Evolutionary conservation across 371 early-diverging fungal genomes (phyloP), one percentile per base, ranked within the genome.

Genomic region (Lichtheimia corymbifera): DNA sequence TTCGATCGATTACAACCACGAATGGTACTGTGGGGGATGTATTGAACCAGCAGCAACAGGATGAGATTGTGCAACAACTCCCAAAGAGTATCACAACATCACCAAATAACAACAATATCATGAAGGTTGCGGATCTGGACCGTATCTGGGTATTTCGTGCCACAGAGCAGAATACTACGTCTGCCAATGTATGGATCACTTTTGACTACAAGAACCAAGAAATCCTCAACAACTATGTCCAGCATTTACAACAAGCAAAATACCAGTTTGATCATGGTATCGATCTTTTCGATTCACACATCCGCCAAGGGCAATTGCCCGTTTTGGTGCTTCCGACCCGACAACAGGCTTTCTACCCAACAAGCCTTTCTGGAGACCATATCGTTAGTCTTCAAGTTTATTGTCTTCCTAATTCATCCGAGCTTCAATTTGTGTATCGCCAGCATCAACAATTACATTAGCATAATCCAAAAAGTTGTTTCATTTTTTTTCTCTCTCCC

Each of bases 161-260:
- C 47, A 63, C 13, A 15, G 62, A 9, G 11, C 49, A 53, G 14
- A 47, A 5, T 22, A 15, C 28, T 22, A 24, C 49, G 20, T 58
- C 47, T n/a, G 24, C 5, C 6, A 54, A 59, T 13, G 66, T 66
- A 18, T 74, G 74, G 74, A 64, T 61, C 4, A 63, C 65, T 2
- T 74, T 74, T 62, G 74, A 74, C 35, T 74, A 63, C 43, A 60
- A 61, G 7, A 74, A 74, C 42, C 74, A 74, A 58, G 27, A 55
- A 13, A 50, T 74, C 7, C 57, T 59, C n/a, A 11, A 50, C 15
- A 42, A 58, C 17, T 24, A 50, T 40, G 20, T 18, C 20, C 54
- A 22, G 11, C 5, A 47, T 9, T 2, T 22, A n/a, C 18, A 47
- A 22, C 18, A n/a, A 22, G 47, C 47, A 47, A 47, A 22, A 11